These are phyloP conservation scores for Martiniozyma asiatica DNA, from an alignment of 1,139 yeast genomes.

Conservation along the genomic window DNA sequence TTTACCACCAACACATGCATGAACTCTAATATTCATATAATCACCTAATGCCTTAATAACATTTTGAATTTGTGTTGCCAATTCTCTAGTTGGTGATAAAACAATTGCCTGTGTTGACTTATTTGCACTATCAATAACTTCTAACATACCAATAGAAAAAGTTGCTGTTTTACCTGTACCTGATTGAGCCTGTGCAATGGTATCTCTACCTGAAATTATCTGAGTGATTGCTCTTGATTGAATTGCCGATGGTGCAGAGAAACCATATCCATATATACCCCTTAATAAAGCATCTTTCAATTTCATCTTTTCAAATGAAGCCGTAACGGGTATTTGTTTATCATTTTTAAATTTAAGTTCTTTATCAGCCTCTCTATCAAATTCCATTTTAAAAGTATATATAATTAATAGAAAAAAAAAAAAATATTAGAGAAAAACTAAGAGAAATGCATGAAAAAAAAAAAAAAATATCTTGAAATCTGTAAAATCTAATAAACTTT, in stretches of 20 bases:
- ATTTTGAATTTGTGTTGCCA: slow-evolving; percentile 79
- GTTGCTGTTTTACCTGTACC: slow-evolving; percentile 99
- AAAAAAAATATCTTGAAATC: no score
- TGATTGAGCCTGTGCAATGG: slow-evolving; percentile 95
- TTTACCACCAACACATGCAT: slow-evolving; percentile 92
- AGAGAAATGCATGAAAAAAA: neutral
- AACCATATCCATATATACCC: slow-evolving; percentile 86
- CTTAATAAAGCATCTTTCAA: slow-evolving; percentile 44
- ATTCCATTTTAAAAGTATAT: slow-evolving; percentile 27
- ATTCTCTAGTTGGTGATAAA: slow-evolving; percentile 90
- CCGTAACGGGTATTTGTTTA: slow-evolving; percentile 47
- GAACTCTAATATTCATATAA: slow-evolving; percentile 71
- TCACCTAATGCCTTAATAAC: slow-evolving; percentile 81
- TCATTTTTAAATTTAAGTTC: slow-evolving; percentile 52
- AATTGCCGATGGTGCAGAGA: slow-evolving; percentile 89
- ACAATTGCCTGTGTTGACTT: slow-evolving; percentile 74
- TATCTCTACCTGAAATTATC: slow-evolving; percentile 81
- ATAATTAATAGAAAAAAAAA: neutral
- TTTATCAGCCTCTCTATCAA: slow-evolving; percentile 46
- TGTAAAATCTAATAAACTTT: no score
- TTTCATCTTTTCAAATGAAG: slow-evolving; percentile 70
- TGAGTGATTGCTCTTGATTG: slow-evolving; percentile 93
- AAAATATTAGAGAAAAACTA: neutral
- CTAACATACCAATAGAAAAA: slow-evolving; percentile 82
- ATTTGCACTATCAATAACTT: slow-evolving; percentile 57